phyloP scores from a whole-genome alignment of 2,329 filamentous ascomycete genomes.

The Aphanoascus verrucosus region DNA sequence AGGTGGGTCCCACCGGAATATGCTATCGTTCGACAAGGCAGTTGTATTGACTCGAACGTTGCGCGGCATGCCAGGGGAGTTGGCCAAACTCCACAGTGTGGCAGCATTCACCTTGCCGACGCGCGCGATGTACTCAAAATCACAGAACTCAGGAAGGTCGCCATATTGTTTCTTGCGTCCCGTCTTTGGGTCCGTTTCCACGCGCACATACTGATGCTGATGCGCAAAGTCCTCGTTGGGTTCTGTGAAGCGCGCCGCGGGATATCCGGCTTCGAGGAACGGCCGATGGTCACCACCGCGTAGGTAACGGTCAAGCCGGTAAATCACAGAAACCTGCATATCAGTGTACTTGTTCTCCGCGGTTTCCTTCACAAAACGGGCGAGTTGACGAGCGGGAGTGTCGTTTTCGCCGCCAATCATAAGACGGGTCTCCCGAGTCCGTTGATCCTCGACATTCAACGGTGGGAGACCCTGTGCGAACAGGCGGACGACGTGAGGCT shows the following conservation, averaged over 20 bases:
- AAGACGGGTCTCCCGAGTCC: slow-evolving; percentile 8
- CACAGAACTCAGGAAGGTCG: slow-evolving; percentile 12
- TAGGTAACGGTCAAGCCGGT: slow-evolving; percentile 9
- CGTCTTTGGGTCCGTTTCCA: slow-evolving; percentile 9
- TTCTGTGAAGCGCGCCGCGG: slow-evolving; percentile 12
- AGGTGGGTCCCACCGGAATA: slow-evolving; percentile 10
- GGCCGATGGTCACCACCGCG: slow-evolving; percentile 13
- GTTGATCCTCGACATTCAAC: slow-evolving; percentile 7
- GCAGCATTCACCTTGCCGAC: slow-evolving; percentile 11
- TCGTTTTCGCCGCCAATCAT: slow-evolving; percentile 12
- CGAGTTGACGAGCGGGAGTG: slow-evolving; percentile 10
- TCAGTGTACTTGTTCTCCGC: slow-evolving; percentile 10
- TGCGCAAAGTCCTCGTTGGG: slow-evolving; percentile 12
- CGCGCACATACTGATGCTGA: slow-evolving; percentile 11
- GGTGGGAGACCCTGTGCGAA: slow-evolving; percentile 11
- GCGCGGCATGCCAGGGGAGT: slow-evolving; percentile 10
- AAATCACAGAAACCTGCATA: slow-evolving; percentile 12
- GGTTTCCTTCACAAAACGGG: slow-evolving; percentile 13
- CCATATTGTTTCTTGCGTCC: slow-evolving; percentile 11
- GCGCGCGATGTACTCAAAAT: slow-evolving; percentile 10
- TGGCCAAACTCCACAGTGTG: slow-evolving; percentile 11
- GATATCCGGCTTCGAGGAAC: slow-evolving; percentile 11
- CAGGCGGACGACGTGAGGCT: slow-evolving; percentile 11
- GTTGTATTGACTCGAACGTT: slow-evolving; percentile 11
- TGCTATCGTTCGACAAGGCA: slow-evolving; percentile 9